Base-by-base conservation (phyloP, 306 rosid species). In the Fagus crenata region DNA sequence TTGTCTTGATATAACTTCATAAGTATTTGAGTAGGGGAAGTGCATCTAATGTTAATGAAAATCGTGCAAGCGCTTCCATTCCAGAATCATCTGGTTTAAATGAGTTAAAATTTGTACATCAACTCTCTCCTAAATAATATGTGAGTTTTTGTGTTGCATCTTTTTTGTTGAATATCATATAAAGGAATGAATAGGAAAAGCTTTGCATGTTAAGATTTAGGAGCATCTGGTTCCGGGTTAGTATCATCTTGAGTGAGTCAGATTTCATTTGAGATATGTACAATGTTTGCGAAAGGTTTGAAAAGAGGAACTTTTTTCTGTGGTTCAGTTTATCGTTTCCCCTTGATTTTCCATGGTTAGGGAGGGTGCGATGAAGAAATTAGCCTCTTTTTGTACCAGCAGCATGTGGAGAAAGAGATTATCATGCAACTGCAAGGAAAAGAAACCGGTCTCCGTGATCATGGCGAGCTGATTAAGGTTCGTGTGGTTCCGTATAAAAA, bases 301-400 rank as follows among this genome's bases (percentile, higher is more conserved):
- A 22, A 22, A 22, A 22, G 1, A 14, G 51, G 14, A 46, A 46
- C 22, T 28, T 58, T 58, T 43, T 22, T 65, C 49, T 15, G 13
- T 17, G 40, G 42, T 37, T 37, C 49, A 37, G 32, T 7, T n/a
- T 51, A 51, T 33, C n/a, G 43, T 55, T 63, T 11, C 14, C 22
- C 31, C n/a, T 32, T 53, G 33, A 22, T 11, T 74, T 73, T 41
- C 3, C 49, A 4, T 76, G 69, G 54, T 11, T 68, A 94, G 98
- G 98, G 98, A 73, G 96, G 97, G 74, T 95, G 97, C 35, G 97
- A 92, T 12, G 98, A 95, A 84, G 98, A 89, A 83, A 71, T 94
- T 61, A 83, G 96, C 81, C 80, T 92, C 64, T 90, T 87, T 80
- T 86, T 94, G 65, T 94, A 84, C 85, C 82, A 88, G 73, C 89